Percentiles rank a stretch among this genome's conserved stretches.
phyloP scores from a whole-genome alignment of 164 flowering plant genomes.

The Amborella trichopoda region DNA sequence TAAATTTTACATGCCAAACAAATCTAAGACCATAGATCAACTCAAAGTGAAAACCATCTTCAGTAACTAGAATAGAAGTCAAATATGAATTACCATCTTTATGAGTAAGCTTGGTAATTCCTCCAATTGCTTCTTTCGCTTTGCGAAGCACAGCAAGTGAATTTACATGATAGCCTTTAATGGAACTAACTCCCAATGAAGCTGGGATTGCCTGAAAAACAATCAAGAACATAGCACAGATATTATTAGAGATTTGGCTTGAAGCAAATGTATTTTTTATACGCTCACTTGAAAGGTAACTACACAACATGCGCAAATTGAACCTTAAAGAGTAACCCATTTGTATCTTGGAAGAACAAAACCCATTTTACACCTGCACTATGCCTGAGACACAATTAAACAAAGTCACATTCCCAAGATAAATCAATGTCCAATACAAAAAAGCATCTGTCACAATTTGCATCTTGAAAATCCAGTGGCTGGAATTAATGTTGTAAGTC shows the following conservation, averaged over 20 bases:
- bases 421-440: not conserved
- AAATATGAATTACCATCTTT: constrained; percentile 49
- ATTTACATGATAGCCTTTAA: constrained; percentile 74
- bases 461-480: not conserved
- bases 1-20: too few relatives aligned
- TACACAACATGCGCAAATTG: not conserved
- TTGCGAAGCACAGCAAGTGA: constrained; percentile 97
- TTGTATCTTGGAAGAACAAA: constrained; percentile 96
- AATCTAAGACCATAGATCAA: too few relatives aligned
- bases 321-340: constrained; percentile 95
- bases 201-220: constrained; percentile 86
- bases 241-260: too few relatives aligned
- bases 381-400: constrained; percentile 60
- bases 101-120: constrained; percentile 92
- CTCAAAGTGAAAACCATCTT: not conserved
- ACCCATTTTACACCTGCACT: constrained; percentile 90
- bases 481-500: too few relatives aligned
- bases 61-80: not conserved
- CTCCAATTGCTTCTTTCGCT: constrained; percentile 99
- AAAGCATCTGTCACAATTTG: not conserved
- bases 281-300: not conserved
- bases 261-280: too few relatives aligned
- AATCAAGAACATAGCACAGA: too few relatives aligned
- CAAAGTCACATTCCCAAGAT: too few relatives aligned
- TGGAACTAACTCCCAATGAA: constrained; percentile 82